Base-by-base conservation (phyloP, 257 asterid species). In the Salvia splendens region DNA sequence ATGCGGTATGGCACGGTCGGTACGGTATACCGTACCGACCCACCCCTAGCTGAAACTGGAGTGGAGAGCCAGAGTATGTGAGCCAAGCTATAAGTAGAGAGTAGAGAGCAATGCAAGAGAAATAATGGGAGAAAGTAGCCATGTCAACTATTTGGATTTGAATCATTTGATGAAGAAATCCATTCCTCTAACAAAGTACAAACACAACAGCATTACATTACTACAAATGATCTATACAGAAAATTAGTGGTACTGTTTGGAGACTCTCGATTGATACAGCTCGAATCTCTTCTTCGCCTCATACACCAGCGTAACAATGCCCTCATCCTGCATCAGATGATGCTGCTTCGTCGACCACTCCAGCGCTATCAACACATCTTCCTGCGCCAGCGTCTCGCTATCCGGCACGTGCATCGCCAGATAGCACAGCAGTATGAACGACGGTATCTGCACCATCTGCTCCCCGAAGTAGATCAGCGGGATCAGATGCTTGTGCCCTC, bases 351-450 rank as follows among this genome's bases (percentile, higher is more conserved):
- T 70, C 8, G 87, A 76, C 96, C 95, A 89, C 33, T 85, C 95
- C 59, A 89, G 38, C 66, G 77, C 71, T 1, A 67, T 82, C 9
- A 82, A 62, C 56, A 84, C 93, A 4, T 85, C 91, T 10, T 84
- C 86, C 14, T 85, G 67, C 0, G 89, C 89, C 48, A 87, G 50
- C 0, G 36, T 65, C 70, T 82, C 88, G 48, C 82, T 84, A 24
- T 87, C 96, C 0, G 96, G 95, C 10, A 85, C 91, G 42, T 82
- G 88, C 79, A 89, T 67, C 0, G 93, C 91, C 7, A 87, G 77
- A 57, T 85, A 87, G 14, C 95, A 83, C 4, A 87, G 76, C 42
- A 89, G 61, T 9, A 87, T 62, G 3, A 85, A 75, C 3, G 86
- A 79, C 1, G 95, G 95, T 5, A 89, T 66, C 70, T 85, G 88